Evolutionary conservation across 768 basidiomycete species (phyloP).

Genomic region (Psilocybe cyanescens): DNA sequence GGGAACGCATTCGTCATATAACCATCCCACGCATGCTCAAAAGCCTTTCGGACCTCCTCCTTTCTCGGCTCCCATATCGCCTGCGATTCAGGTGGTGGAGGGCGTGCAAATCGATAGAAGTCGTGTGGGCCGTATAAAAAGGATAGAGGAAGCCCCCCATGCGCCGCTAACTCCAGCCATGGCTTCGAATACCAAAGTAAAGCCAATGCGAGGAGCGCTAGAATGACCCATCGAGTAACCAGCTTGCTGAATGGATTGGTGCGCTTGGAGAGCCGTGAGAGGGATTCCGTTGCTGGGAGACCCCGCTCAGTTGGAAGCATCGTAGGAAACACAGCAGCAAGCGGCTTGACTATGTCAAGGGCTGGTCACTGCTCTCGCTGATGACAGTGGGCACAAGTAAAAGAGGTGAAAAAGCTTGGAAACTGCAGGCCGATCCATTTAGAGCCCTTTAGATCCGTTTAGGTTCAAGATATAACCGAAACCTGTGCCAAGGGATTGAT

Average conservation of each 20-base stretch:
- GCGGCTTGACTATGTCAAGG: too few species aligned
- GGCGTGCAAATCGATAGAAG: conserved; percentile 10
- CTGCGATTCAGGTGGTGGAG: conserved; percentile 5
- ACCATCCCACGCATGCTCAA: conserved; percentile 57
- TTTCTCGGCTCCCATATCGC: conserved; percentile 43
- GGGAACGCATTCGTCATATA: conserved; percentile 54
- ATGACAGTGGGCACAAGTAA: too few species aligned
- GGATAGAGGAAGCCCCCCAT: conserved; percentile 4
- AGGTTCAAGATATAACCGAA: too few species aligned
- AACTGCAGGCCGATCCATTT: too few species aligned
- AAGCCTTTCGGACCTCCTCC: conserved; percentile 53
- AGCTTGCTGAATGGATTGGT: conserved; percentile 15
- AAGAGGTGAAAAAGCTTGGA: too few species aligned
- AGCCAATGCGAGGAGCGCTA: conserved; percentile 8
- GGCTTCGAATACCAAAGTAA: conserved; percentile 18
- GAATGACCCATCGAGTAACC: conserved; percentile 20
- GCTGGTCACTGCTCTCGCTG: too few species aligned
- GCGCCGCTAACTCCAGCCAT: not conserved
- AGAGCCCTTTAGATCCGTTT: too few species aligned
- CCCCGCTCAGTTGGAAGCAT: not conserved
- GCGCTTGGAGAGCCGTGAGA: conserved; percentile 13
- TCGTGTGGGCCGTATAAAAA: conserved; percentile 5
- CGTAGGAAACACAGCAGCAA: too few species aligned
- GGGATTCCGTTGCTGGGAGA: conserved; percentile 13
- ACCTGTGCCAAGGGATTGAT: too few species aligned